Evolutionary conservation across 306 rosid genomes (phyloP), one percentile per base, ranked within the genome.

Genomic region (Pyrus bretschneideri): DNA sequence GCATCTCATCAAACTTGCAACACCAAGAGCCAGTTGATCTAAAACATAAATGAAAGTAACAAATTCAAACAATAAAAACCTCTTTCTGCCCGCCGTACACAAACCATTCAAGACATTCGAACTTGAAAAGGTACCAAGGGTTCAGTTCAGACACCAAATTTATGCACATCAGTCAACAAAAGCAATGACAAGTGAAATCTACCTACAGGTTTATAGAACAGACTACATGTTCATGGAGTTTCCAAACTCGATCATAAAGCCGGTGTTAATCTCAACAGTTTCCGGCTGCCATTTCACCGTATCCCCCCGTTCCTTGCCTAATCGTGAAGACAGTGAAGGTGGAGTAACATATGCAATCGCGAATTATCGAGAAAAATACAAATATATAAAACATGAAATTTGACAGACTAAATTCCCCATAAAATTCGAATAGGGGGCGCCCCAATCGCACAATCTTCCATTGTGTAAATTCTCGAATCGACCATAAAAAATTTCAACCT

Each of bases 1-100:
- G 33, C 5, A 35, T 15, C 30, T 80, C 75, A 80, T 74, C 44
- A 49, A 15, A 61, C 29, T 55, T 25, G 12, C 65, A 82, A 22
- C 54, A 40, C 46, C 55, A 70, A 59, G 7, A 27, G 4, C 58
- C 3, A 67, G 44, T 42, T 73, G 31, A 17, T 29, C 5, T 6
- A 45, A 58, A 29, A 67, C 31, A 10, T 9, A 27, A 1, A 7
- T 18, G 35, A 11, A 21, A 78, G 51, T 11, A 31, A 3, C 0
- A 57, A 72, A 23, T 14, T 64, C 15, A 31, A 63, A 17, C n/a
- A 17, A 10, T 29, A 10, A 25, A 58, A 61, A 61, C 33, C 61
- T 14, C 71, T 9, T 9, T 52, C 72, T 31, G 61, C 33, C 71
- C 6, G 35, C 29, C 40, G 14, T 52, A 25, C 44, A 63, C 11